Conservation (phyloP, 2,329 filamentous ascomycete species). For the Sporothrix pseudoabietina region DNA sequence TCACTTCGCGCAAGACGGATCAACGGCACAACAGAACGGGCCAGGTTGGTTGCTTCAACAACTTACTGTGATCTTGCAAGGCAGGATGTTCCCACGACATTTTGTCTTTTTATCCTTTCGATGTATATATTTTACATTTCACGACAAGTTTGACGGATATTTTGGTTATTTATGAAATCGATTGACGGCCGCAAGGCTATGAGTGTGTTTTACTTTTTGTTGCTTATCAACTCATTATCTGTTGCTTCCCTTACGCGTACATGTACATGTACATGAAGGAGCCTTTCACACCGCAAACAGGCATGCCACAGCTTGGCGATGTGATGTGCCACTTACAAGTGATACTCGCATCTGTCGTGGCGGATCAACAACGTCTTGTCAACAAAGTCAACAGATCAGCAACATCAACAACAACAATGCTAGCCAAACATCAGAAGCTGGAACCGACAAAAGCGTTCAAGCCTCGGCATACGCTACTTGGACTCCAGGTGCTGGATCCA, state of each 20-base stretch:
- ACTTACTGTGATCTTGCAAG: neutral
- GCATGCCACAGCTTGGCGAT: slow-evolving; percentile 1
- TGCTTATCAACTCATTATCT: neutral
- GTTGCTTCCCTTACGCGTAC: neutral
- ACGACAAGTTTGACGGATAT: neutral
- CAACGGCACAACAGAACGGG: neutral
- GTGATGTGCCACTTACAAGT: neutral
- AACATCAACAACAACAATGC: neutral
- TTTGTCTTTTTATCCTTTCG: neutral
- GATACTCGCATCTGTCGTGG: neutral
- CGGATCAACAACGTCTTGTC: neutral
- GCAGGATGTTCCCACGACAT: neutral
- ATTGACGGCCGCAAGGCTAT: neutral
- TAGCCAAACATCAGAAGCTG: slow-evolving; percentile 17
- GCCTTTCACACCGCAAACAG: neutral
- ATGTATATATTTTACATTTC: neutral
- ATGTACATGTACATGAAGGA: neutral
- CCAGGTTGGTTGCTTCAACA: neutral
- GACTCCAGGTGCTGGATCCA: neutral
- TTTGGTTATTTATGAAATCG: neutral
- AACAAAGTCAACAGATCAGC: neutral
- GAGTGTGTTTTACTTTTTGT: neutral
- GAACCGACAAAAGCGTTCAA: slow-evolving; percentile 1
- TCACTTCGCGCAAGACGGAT: neutral
- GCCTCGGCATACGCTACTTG: slow-evolving; percentile 24